Evolutionary conservation across 1,284 basidiomycete species (phyloP).

Genomic region (Ceraceosorus bombacis): DNA sequence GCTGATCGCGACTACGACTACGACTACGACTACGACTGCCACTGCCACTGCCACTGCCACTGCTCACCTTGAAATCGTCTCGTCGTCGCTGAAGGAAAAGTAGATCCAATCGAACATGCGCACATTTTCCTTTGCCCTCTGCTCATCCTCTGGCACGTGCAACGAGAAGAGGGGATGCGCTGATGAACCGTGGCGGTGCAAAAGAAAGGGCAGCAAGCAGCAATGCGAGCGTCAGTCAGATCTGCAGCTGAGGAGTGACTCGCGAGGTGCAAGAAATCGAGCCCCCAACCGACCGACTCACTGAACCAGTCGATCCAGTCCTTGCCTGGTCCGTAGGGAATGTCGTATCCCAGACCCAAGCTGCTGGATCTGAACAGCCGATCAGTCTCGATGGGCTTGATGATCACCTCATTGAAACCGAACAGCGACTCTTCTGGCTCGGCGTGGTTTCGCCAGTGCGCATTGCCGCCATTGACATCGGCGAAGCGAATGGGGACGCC

Average conservation of each 20-base stretch:
- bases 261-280: no score
- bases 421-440: conserved; percentile 25
- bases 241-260: no score
- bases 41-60: no score
- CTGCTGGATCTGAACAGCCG: conserved; percentile 27
- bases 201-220: no score
- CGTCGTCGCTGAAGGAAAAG: conserved; percentile 35
- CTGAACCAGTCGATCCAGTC: conserved; percentile 37
- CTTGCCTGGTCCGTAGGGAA: conserved; percentile 29
- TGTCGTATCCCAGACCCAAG: conserved; percentile 32
- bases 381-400: conserved; percentile 29
- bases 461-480: conserved; percentile 36
- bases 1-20: no score
- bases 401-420: conserved; percentile 27
- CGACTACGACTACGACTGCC: no score
- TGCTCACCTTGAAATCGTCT: conserved; percentile 28
- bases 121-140: conserved; percentile 18
- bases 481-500: conserved; percentile 21
- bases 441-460: conserved; percentile 25
- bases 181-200: no score
- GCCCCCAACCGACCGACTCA: no score
- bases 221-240: no score
- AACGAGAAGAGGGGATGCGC: conserved; percentile 33
- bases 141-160: conserved; percentile 19
- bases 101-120: conserved; percentile 19